Conservation (phyloP, 202 grass and related monocot species). For the Carex sylvatica region DNA sequence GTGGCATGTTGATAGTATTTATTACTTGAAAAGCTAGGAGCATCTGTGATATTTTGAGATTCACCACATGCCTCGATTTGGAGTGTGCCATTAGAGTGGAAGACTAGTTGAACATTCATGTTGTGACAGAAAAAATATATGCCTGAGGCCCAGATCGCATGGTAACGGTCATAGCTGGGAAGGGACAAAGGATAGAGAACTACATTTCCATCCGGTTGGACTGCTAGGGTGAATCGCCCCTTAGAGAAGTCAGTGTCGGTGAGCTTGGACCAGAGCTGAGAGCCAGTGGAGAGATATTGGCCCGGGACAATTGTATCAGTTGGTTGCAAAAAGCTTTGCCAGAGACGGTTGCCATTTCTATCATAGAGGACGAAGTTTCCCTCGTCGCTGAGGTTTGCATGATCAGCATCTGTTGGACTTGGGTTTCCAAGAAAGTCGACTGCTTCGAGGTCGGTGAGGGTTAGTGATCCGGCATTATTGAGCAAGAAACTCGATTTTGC, state of each 20-base stretch:
- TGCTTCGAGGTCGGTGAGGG: constrained; percentile 15
- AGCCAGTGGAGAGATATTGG: constrained; percentile 9
- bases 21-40: not conserved
- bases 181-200: constrained; percentile 34
- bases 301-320: constrained; percentile 51
- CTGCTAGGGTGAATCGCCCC: constrained; percentile 32
- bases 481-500: constrained; percentile 7
- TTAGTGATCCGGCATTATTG: constrained; percentile 4
- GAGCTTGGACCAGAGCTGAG: constrained; percentile 31
- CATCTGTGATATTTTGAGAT: not conserved
- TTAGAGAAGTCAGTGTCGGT: constrained; percentile 35
- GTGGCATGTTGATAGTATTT: constrained; percentile 21
- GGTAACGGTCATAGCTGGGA: not conserved
- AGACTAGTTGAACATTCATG: not conserved
- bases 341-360: not conserved
- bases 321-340: constrained; percentile 48
- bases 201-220: constrained; percentile 40
- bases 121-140: not conserved
- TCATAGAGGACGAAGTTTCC: constrained; percentile 41
- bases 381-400: constrained; percentile 25
- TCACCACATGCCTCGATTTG: not conserved
- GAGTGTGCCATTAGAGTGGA: constrained; percentile 24
- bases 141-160: constrained; percentile 29
- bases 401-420: not conserved
- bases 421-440: constrained; percentile 20